Base-by-base conservation (phyloP, 2,329 filamentous ascomycete genomes). In the Phyllosticta citribraziliensis region DNA sequence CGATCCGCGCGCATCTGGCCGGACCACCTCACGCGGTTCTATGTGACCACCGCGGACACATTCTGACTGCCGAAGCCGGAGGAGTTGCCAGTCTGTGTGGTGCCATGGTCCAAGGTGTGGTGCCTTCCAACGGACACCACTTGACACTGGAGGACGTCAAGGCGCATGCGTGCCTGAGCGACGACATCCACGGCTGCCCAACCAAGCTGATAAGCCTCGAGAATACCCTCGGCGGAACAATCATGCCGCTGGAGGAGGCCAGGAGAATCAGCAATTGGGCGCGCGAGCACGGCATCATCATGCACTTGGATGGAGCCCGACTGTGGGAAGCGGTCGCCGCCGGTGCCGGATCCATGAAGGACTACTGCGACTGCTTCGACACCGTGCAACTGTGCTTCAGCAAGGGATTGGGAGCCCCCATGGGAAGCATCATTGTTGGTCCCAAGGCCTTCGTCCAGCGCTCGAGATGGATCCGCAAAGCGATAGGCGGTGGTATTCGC, bases 131-230 rank as follows among this genome's bases (percentile, higher is more conserved):
- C 73, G 86, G 85, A 11, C 77, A 81, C 17, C 84, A 95, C 70
- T 77, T 95, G 52, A 92, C 88, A 0, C 79, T 93, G 10, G 86
- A 89, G 67, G 92, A 96, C 67, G 76, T 96, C 14, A 74, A 86
- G 69, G 80, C 83, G 64, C 77, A 88, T 64, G 84, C 83, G 4
- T 79, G 87, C 0, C 70, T 91, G 24, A 78, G 80, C 65, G 82
- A 88, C 60, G 84, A 95, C 67, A 82, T 94, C 20, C 90, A 96
- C 71, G 79, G 80, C 33, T 91, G 88, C 68, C 91, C 91, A 0
- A 96, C 91, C 0, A 84, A 84, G 53, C 82, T 96, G 57, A 89
- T 97, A 66, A 86, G 84, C 64, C 78, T 96, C 55, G 91, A 97
- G 70, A 96, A 96, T 71, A 96, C 92, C 1, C 81, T 96, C 56